These are phyloP conservation scores for Tetragonia tetragonoides DNA, from an alignment of 148 eudicot genomes.

Conservation along the genomic window DNA sequence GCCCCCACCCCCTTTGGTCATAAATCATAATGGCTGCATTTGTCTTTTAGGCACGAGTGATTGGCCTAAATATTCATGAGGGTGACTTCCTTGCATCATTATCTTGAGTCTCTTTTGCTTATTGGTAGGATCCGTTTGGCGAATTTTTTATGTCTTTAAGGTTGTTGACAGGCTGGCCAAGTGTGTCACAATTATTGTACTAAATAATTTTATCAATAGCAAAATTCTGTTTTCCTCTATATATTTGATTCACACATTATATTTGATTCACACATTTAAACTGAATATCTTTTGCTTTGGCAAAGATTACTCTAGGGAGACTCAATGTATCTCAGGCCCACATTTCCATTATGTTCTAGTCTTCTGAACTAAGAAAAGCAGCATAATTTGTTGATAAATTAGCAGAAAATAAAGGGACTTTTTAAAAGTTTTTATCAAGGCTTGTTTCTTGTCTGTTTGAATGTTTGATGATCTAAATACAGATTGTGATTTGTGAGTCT, in stretches of 20 bases:
- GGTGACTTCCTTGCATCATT: background rate
- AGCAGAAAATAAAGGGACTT: too few species aligned
- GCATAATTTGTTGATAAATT: too few species aligned
- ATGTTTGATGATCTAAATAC: too few species aligned
- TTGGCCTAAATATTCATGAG: constrained; percentile 4
- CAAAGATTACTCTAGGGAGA: background rate
- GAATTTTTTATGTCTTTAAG: constrained; percentile 4
- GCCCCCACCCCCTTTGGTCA: too few species aligned
- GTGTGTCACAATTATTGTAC: constrained; percentile 11
- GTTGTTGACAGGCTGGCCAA: constrained; percentile 25
- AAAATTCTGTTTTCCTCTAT: background rate
- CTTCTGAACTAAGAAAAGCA: too few species aligned
- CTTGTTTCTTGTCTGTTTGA: too few species aligned
- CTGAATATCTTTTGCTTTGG: background rate
- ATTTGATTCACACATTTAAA: background rate
- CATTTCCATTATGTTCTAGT: background rate
- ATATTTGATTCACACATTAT: background rate
- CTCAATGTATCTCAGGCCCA: background rate
- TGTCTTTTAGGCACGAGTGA: constrained; percentile 8
- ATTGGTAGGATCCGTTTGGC: background rate
- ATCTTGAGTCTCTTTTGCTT: background rate
- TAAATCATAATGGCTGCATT: background rate
- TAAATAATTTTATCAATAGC: background rate
- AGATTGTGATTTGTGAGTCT: too few species aligned
- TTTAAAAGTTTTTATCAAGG: too few species aligned